Evolutionary conservation across 176 grass and related monocot genomes (phyloP).

Genomic region (Elaeis guineensis): DNA sequence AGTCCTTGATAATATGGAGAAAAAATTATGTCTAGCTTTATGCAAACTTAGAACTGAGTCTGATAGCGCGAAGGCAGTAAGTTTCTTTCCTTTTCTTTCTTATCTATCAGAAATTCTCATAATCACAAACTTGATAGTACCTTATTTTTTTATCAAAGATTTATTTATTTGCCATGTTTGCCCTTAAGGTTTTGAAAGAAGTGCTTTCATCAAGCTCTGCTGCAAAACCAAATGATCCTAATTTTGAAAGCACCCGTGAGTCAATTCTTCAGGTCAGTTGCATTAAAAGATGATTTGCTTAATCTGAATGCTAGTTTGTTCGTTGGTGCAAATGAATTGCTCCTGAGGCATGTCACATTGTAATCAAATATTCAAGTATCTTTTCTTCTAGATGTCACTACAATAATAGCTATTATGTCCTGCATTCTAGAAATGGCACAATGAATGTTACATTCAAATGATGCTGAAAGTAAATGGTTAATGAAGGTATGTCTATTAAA

Average conservation of each 20-base stretch:
- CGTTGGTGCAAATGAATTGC: too few species aligned
- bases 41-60: slow-evolving; percentile 69
- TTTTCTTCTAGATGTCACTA: too few species aligned
- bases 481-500: too few species aligned
- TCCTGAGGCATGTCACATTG: too few species aligned
- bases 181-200: slow-evolving; percentile 58
- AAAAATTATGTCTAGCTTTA: slow-evolving; percentile 64
- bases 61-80: slow-evolving; percentile 58
- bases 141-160: too few species aligned
- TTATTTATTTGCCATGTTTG: neutral
- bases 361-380: too few species aligned
- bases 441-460: too few species aligned
- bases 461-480: too few species aligned
- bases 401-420: too few species aligned
- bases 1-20: slow-evolving; percentile 67
- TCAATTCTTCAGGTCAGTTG: slow-evolving; percentile 75
- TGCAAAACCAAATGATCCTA: slow-evolving; percentile 33
- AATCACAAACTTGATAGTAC: too few species aligned
- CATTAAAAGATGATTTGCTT: neutral
- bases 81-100: neutral
- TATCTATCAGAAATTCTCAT: neutral
- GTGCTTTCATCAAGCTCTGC: slow-evolving; percentile 32
- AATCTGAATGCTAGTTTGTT: too few species aligned
- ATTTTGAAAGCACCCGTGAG: slow-evolving; percentile 63
- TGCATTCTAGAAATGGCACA: too few species aligned